phyloP scores from a whole-genome alignment of 225 moss, liverwort and hornwort genomes.

The Rhytidiadelphus loreus region DNA sequence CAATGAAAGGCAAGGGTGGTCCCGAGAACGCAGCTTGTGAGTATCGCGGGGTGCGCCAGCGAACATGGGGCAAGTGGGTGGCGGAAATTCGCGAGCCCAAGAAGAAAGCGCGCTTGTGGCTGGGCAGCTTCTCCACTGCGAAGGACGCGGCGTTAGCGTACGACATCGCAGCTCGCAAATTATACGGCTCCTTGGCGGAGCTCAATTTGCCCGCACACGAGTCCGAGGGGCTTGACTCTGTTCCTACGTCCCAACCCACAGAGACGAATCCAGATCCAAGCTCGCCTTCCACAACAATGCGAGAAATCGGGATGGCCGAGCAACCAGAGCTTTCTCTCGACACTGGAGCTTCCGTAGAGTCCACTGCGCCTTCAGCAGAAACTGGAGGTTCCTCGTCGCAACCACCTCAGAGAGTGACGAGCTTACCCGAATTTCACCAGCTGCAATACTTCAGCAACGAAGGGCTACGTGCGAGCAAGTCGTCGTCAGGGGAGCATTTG shows the following conservation, averaged over 20 bases:
- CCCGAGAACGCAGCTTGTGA: slow-evolving; percentile 67
- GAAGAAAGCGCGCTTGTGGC: slow-evolving; percentile 52
- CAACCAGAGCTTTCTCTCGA: neutral
- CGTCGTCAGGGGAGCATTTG: neutral
- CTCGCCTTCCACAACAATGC: neutral
- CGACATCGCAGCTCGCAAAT: slow-evolving; percentile 50
- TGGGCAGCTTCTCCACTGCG: slow-evolving; percentile 59
- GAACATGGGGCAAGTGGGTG: slow-evolving; percentile 81
- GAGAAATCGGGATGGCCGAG: neutral
- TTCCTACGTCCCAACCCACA: neutral
- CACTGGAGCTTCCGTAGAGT: neutral
- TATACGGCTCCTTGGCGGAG: slow-evolving; percentile 49
- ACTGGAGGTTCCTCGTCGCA: neutral
- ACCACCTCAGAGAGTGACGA: neutral
- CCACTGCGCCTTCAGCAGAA: neutral
- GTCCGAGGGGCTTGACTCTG: slow-evolving; percentile 9
- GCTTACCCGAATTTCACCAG: slow-evolving; percentile 9
- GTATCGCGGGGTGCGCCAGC: slow-evolving; percentile 59
- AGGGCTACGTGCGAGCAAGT: neutral
- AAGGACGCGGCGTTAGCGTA: slow-evolving; percentile 58
- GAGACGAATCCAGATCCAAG: neutral
- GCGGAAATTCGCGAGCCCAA: slow-evolving; percentile 75
- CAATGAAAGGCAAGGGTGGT: slow-evolving; percentile 70
- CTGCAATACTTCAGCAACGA: neutral
- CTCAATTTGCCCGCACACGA: slow-evolving; percentile 40